phyloP scores from a whole-genome alignment of 2,329 filamentous ascomycete species.

The Fusarium sp. region DNA sequence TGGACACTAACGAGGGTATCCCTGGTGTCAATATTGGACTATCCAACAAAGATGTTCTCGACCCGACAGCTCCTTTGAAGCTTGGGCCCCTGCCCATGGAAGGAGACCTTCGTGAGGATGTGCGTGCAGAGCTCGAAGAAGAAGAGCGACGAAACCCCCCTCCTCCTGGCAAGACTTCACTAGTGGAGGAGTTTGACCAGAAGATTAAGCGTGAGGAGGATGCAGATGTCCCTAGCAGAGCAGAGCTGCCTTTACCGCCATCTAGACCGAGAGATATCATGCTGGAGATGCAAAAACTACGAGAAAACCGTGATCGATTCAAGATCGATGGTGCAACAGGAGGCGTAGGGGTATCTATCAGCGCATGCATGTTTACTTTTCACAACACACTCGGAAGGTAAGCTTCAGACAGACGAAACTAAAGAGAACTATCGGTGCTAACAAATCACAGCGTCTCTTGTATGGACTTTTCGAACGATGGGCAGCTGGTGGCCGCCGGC shows the following conservation, averaged over 20 bases:
- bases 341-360: slow-evolving; percentile 84
- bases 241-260: slow-evolving; percentile 86
- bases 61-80: slow-evolving; percentile 71
- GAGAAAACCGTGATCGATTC: slow-evolving; percentile 92
- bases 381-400: slow-evolving; percentile 95
- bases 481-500: slow-evolving; percentile 86
- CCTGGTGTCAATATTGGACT: slow-evolving; percentile 72
- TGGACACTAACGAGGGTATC: slow-evolving; percentile 74
- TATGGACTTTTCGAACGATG: slow-evolving; percentile 94
- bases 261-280: slow-evolving; percentile 90
- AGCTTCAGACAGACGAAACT: slow-evolving; percentile 46
- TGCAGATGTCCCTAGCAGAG: slow-evolving; percentile 81
- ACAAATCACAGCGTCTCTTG: slow-evolving; percentile 77
- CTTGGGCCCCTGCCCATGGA: slow-evolving; percentile 90
- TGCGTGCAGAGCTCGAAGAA: slow-evolving; percentile 87
- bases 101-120: slow-evolving; percentile 81
- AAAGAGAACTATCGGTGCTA: slow-evolving; percentile 13
- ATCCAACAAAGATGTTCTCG: slow-evolving; percentile 70
- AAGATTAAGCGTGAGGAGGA: slow-evolving; percentile 91
- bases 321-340: slow-evolving; percentile 87
- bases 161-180: slow-evolving; percentile 73
- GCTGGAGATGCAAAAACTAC: slow-evolving; percentile 93
- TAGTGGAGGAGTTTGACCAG: slow-evolving; percentile 89
- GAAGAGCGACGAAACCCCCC: slow-evolving; percentile 85
- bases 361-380: slow-evolving; percentile 97